A percentile compares a stretch with the other conserved stretches of the same genome.
These are phyloP conservation scores for Volvox reticuliferus DNA, from an alignment of 139 green algal genomes.

Conservation along the genomic window DNA sequence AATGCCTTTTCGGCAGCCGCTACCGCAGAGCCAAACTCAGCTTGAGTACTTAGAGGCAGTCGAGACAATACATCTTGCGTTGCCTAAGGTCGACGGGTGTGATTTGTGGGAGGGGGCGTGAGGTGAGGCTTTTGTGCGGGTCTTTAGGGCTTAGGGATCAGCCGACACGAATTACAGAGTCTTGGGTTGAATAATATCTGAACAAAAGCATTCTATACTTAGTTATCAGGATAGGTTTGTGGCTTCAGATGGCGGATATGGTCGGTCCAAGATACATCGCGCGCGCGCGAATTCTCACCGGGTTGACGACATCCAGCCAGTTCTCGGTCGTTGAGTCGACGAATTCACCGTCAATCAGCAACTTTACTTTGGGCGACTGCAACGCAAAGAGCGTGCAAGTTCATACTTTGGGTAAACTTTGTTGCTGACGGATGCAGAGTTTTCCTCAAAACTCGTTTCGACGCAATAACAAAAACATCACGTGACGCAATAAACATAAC, in stretches of 20 bases:
- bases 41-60: conserved; percentile 81
- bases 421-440: conserved; percentile 1
- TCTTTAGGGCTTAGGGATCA: not conserved
- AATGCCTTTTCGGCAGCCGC: conserved; percentile 85
- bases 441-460: not conserved
- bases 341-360: conserved; percentile 85
- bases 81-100: conserved; percentile 53
- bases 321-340: conserved; percentile 72
- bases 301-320: conserved; percentile 86
- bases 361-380: conserved; percentile 56
- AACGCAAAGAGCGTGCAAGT: not conserved
- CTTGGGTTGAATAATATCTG: too few species aligned
- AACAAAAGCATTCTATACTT: too few species aligned
- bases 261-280: not conserved
- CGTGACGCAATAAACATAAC: too few species aligned
- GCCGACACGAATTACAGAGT: too few species aligned
- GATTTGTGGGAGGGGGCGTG: not conserved
- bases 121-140: not conserved
- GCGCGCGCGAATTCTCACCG: conserved; percentile 61
- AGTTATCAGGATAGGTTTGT: too few species aligned
- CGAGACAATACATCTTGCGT: conserved; percentile 90
- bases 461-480: too few species aligned
- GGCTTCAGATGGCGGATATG: not conserved
- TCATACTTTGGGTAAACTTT: not conserved
- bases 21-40: conserved; percentile 94